These are phyloP conservation scores for Saitoella complicata DNA, from an alignment of 805 yeast species.

Conservation along the genomic window DNA sequence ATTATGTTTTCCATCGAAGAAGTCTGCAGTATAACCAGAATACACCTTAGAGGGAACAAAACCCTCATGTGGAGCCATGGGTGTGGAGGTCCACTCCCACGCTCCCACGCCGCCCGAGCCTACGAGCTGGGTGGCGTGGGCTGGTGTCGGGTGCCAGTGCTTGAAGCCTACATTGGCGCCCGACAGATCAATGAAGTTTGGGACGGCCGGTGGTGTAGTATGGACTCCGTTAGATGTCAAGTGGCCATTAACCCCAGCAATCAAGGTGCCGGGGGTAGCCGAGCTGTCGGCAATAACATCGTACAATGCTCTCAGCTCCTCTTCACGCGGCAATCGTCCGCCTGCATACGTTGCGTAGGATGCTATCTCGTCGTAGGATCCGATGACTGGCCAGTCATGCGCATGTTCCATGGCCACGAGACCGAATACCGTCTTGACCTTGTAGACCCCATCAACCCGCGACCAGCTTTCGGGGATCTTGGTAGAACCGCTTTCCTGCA, in stretches of 20 bases:
- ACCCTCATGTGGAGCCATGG: constrained; percentile 6
- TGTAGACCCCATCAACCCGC: constrained; percentile 4
- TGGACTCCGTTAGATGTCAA: too few species aligned
- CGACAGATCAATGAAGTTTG: constrained; percentile 1
- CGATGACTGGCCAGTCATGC: constrained; percentile 12
- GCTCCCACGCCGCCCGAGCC: constrained; percentile 13
- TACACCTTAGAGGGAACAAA: constrained; percentile 9
- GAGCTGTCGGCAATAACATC: constrained; percentile 2
- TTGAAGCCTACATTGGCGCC: constrained; percentile 11
- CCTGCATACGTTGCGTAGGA: constrained; percentile 9
- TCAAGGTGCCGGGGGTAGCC: constrained; percentile 1
- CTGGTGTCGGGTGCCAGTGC: constrained; percentile 11
- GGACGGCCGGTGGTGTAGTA: neutral
- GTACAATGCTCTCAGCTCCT: constrained; percentile 11
- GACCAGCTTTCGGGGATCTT: constrained; percentile 10
- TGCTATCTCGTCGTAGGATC: constrained; percentile 11
- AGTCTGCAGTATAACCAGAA: constrained; percentile 14
- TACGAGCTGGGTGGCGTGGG: neutral
- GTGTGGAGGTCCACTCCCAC: constrained; percentile 15
- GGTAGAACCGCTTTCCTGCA: neutral
- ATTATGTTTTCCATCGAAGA: constrained; percentile 15
- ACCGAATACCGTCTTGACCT: constrained; percentile 10
- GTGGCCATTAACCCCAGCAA: too few species aligned
- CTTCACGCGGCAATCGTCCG: constrained; percentile 12
- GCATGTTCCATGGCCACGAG: constrained; percentile 2